A percentile compares a stretch with the other conserved stretches of the same genome.
Evolutionary conservation across 495 filamentous ascomycete genomes (phyloP).

Genomic region (Aspergillus affinis): DNA sequence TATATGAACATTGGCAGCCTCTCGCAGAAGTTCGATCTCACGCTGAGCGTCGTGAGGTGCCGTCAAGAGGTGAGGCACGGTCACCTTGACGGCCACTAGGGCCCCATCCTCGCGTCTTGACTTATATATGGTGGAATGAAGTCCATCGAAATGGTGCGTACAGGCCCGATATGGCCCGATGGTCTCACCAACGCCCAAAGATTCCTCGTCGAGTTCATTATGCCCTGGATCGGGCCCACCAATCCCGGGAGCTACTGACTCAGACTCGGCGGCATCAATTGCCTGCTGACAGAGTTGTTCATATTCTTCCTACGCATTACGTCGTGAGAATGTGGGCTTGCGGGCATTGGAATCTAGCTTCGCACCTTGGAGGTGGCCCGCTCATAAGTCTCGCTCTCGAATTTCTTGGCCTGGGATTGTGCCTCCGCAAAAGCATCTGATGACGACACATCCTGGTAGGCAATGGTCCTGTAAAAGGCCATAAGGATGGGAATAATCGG

Average conservation of each 20-base stretch:
- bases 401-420: conserved; percentile 38
- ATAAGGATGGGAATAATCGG: background rate
- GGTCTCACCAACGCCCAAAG: conserved; percentile 39
- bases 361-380: conserved; percentile 42
- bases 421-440: conserved; percentile 41
- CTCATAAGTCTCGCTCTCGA: conserved; percentile 42
- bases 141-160: conserved; percentile 67
- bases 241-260: conserved; percentile 19
- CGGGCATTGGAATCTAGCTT: background rate
- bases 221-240: conserved; percentile 19
- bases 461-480: conserved; percentile 39
- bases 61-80: conserved; percentile 65
- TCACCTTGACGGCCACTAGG: conserved; percentile 82
- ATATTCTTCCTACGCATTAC: conserved; percentile 46
- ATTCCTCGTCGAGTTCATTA: conserved; percentile 11
- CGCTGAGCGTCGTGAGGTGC: conserved; percentile 78
- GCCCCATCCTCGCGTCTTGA: conserved; percentile 37
- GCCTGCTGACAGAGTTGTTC: conserved; percentile 41
- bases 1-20: conserved; percentile 49
- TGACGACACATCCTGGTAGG: conserved; percentile 40
- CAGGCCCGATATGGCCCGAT: conserved; percentile 75
- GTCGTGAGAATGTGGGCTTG: background rate
- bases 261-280: conserved; percentile 37
- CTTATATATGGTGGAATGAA: conserved; percentile 82
- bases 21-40: conserved; percentile 70